Base-by-base conservation (phyloP, 371 early-diverging fungal genomes). In the Apophysomyces ossiformis region DNA sequence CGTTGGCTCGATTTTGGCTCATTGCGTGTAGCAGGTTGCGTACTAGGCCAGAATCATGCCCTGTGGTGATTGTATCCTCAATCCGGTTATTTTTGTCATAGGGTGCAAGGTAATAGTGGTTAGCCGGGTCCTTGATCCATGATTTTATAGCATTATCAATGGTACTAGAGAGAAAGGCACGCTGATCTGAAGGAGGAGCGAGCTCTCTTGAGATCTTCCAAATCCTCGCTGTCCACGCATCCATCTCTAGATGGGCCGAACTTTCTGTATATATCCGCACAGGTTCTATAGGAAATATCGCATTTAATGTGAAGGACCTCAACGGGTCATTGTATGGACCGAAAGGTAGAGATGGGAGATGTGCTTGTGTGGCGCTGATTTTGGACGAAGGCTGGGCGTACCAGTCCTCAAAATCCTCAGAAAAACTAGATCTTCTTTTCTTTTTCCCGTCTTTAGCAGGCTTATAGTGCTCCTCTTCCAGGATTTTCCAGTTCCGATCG, bases 271-370 rank as follows among this genome's bases (percentile, higher is more conserved):
- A 90, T 67, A n/a, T 43, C n/a, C 72, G 69, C 43, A 85, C 76
- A 1, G 83, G 76, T 0, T 84, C 74, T 11, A 83, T 72, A 13
- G 90, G 90, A 67, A 93, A 93, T 8, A 87, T 64, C 0, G 93
- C 89, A 41, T 72, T 77, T 7, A 93, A 75, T 0, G 80, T 77
- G 2, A 93, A 26, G 0, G 85, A 71, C 3, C 84, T 82, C 7
- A 93, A 72, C 4, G 93, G 94, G 63, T 93, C 91, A 59, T 90
- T 90, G 15, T 76, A 79, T 1, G 93, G 88, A 1, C 94, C 94
- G 63, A 92, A 89, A 6, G 87, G 82, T 39, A 90, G 61, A 2
- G 64, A 45, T 7, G 78, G 76, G 12, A 69, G 12, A 64, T 63
- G 65, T 39, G 37, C 46, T 47, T 38, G 59, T 56, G 36, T 13